These are phyloP conservation scores for Clathrus columnatus DNA, from an alignment of 768 basidiomycete species.

Conservation along the genomic window DNA sequence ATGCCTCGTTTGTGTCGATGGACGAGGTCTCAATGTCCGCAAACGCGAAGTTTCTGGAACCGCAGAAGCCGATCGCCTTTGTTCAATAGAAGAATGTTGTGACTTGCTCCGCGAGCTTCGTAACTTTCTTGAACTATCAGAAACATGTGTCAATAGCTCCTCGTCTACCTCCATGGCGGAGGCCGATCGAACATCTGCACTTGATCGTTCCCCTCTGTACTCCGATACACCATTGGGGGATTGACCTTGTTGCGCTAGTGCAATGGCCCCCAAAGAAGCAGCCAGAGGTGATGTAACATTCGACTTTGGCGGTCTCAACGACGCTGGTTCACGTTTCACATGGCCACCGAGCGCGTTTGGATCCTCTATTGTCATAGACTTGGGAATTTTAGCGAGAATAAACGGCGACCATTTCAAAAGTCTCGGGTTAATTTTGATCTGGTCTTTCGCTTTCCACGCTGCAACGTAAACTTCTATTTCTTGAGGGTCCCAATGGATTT, in stretches of 20 bases:
- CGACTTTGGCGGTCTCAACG: background rate
- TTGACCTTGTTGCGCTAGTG: background rate
- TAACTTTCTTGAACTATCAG: constrained; percentile 2
- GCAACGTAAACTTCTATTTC: constrained; percentile 57
- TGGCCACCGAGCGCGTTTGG: constrained; percentile 5
- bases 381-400: constrained; percentile 37
- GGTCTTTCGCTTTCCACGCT: constrained; percentile 71
- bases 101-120: constrained; percentile 10
- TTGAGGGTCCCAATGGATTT: constrained; percentile 63
- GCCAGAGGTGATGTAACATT: constrained; percentile 1
- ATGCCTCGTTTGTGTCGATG: background rate
- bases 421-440: constrained; percentile 41
- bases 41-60: background rate
- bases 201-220: background rate
- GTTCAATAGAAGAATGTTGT: background rate
- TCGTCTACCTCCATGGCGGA: background rate
- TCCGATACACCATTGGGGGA: background rate
- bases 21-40: background rate
- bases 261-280: constrained; percentile 3
- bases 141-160: background rate
- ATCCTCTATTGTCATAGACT: background rate
- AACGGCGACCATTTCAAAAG: constrained; percentile 90
- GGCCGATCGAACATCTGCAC: background rate
- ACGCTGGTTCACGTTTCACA: background rate
- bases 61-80: background rate